Conservation (phyloP, 2,329 filamentous ascomycete species). For the Botrytis cinerea region DNA sequence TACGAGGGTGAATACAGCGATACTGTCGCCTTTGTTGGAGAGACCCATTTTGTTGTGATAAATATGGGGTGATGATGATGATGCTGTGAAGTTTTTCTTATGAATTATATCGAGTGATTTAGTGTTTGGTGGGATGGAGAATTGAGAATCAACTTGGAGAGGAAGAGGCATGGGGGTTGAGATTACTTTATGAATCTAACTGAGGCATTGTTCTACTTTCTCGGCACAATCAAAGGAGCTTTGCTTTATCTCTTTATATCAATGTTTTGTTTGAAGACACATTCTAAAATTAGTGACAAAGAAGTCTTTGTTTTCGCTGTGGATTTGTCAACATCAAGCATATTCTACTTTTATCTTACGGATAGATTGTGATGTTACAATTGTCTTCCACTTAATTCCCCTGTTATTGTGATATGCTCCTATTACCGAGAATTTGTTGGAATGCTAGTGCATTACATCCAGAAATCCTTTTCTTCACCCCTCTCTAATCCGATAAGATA, state of each 20-base stretch:
- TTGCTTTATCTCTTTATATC: neutral
- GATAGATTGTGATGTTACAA: neutral
- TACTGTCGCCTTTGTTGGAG: constrained; percentile 2
- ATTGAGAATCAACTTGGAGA: neutral
- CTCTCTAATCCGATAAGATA: no score
- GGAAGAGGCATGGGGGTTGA: no score
- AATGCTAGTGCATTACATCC: fast-evolving
- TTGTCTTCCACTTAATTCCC: neutral
- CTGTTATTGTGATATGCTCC: neutral
- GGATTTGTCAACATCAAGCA: neutral
- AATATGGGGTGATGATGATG: neutral
- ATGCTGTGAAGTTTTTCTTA: neutral
- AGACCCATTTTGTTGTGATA: neutral
- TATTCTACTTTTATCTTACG: neutral
- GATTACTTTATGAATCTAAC: neutral
- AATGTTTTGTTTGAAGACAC: neutral
- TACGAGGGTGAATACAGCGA: neutral
- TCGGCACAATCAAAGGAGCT: neutral
- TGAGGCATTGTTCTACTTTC: neutral
- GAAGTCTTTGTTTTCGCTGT: neutral
- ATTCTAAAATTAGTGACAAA: neutral
- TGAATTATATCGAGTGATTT: neutral
- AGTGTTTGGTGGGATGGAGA: neutral
- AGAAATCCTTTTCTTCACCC: no score
- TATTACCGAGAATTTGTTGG: no score